A percentile compares a stretch with the other conserved stretches of the same genome.
Conservation (phyloP, 192 early-diverging fungal genomes). For the Rhizoclosmatium globosum region DNA sequence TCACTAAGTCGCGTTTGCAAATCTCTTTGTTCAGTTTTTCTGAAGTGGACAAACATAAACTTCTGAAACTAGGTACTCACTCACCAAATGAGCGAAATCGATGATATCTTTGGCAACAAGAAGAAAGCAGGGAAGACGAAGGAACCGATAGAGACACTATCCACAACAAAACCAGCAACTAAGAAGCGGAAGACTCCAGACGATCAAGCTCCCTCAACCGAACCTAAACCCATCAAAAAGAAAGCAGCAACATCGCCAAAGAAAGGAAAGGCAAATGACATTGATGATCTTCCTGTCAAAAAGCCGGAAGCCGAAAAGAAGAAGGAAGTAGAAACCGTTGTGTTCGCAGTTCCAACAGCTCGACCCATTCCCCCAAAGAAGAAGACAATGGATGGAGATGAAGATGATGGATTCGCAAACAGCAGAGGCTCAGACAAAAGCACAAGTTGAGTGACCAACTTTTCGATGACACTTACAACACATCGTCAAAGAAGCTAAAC, state of each 20-base stretch:
- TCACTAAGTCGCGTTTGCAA: not conserved
- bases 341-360: slow-evolving; percentile 12
- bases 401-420: slow-evolving; percentile 16
- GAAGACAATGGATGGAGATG: slow-evolving; percentile 8
- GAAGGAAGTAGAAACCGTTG: slow-evolving; percentile 14
- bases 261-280: not conserved
- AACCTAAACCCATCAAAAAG: not conserved
- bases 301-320: not conserved
- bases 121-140: not conserved
- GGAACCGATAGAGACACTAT: not conserved
- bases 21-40: not conserved
- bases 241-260: not conserved
- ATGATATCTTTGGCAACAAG: slow-evolving; percentile 31
- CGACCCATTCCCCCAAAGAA: slow-evolving; percentile 20
- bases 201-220: not conserved
- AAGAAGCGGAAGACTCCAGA: not conserved
- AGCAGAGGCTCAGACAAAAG: not conserved
- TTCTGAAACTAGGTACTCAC: not conserved
- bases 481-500: not conserved
- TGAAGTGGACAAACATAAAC: not conserved
- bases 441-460: not conserved
- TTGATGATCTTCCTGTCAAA: not conserved
- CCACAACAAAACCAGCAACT: not conserved
- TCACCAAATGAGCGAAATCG: slow-evolving; percentile 26
- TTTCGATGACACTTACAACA: not conserved